These are phyloP conservation scores for Agapanthus africanus DNA, from an alignment of 106 monocot genomes.

Conservation along the genomic window DNA sequence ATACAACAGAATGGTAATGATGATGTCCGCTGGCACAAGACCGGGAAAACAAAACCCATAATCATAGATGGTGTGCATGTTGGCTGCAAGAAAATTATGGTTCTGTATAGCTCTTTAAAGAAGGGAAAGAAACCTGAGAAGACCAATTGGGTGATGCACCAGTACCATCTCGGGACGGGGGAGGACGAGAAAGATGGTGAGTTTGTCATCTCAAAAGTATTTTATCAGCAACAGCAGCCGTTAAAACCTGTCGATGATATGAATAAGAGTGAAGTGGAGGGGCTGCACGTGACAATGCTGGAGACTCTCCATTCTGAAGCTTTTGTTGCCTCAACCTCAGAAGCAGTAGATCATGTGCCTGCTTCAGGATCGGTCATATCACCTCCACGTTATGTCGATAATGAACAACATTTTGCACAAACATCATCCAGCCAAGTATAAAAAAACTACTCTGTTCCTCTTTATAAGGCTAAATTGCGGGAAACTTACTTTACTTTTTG, in stretches of 20 bases:
- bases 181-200: conserved; percentile 87
- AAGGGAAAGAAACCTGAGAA: conserved; percentile 77
- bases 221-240: conserved; percentile 85
- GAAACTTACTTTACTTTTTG: too few relatives aligned
- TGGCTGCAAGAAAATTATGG: conserved; percentile 98
- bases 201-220: conserved; percentile 94
- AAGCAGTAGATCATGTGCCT: conserved; percentile 9
- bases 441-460: too few relatives aligned
- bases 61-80: conserved; percentile 66
- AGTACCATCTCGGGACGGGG: conserved; percentile 78
- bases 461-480: too few relatives aligned
- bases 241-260: conserved; percentile 33
- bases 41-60: conserved; percentile 95
- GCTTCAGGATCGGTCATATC: conserved; percentile 3
- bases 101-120: conserved; percentile 61
- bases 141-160: conserved; percentile 99
- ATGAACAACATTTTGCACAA: too few relatives aligned
- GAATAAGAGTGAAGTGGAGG: conserved; percentile 25
- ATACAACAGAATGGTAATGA: conserved; percentile 45
- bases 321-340: background rate
- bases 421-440: conserved; percentile 24
- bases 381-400: conserved; percentile 29
- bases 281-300: background rate
- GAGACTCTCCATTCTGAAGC: conserved; percentile 13
- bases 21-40: conserved; percentile 98